These are phyloP conservation scores for Aspergillus fructus DNA, from an alignment of 2,329 filamentous ascomycete species.

Conservation along the genomic window DNA sequence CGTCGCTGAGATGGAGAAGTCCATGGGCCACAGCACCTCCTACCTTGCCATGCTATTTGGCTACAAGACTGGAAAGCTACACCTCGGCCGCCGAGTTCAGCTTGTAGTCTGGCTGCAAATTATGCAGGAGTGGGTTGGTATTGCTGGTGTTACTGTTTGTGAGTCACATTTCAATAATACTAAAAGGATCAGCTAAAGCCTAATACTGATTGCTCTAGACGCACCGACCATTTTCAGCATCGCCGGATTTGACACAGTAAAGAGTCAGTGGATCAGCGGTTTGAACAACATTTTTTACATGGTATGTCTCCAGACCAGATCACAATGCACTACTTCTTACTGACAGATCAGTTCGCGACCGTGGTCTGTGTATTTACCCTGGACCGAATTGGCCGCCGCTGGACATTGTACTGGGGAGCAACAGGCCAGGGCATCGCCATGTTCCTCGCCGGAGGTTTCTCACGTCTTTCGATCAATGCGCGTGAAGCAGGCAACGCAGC, in stretches of 20 bases:
- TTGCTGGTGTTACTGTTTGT: constrained; percentile 66
- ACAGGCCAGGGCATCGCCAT: constrained; percentile 64
- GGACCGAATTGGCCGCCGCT: constrained; percentile 66
- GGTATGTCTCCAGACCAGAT: constrained; percentile 29
- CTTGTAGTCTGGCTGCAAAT: constrained; percentile 72
- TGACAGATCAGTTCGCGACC: constrained; percentile 56
- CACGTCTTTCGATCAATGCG: constrained; percentile 53
- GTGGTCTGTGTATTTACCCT: constrained; percentile 69
- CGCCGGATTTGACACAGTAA: constrained; percentile 61
- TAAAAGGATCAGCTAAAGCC: not conserved
- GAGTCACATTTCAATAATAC: constrained; percentile 13
- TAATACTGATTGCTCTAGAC: constrained; percentile 25
- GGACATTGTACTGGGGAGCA: constrained; percentile 69
- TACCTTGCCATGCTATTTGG: constrained; percentile 69
- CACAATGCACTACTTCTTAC: not conserved
- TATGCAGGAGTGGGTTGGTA: constrained; percentile 69
- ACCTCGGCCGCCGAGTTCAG: constrained; percentile 67
- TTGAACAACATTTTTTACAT: constrained; percentile 58
- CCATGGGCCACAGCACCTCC: constrained; percentile 51
- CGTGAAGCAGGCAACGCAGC: constrained; percentile 46
- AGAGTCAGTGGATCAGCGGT: constrained; percentile 65
- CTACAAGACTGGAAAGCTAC: constrained; percentile 63
- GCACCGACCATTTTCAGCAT: constrained; percentile 62
- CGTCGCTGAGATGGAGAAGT: constrained; percentile 62
- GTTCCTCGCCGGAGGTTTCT: constrained; percentile 66